These are phyloP conservation scores for Beauveria caledonica DNA, from an alignment of 2,329 filamentous ascomycete species.

Conservation along the genomic window DNA sequence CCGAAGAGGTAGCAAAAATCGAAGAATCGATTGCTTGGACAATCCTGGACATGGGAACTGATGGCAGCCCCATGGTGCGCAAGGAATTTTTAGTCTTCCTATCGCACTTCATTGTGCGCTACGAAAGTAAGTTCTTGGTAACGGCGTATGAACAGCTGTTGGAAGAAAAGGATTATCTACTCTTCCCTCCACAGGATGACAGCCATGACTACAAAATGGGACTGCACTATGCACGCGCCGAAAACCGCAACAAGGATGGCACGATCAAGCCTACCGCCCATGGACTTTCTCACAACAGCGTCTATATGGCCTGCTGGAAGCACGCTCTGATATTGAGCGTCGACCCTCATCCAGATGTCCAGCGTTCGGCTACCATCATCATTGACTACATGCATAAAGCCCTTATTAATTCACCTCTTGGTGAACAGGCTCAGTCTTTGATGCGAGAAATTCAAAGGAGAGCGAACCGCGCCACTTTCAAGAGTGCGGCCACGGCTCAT, in stretches of 20 bases:
- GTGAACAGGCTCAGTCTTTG: conserved; percentile 58
- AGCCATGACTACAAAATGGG: conserved; percentile 53
- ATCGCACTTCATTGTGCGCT: conserved; percentile 81
- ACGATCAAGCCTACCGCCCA: conserved; percentile 48
- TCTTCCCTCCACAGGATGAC: conserved; percentile 47
- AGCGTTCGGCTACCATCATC: conserved; percentile 74
- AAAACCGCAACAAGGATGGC: conserved; percentile 48
- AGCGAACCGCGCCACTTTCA: conserved; percentile 38
- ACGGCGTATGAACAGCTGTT: conserved; percentile 83
- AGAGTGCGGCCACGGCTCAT: conserved; percentile 31
- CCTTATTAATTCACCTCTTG: conserved; percentile 69
- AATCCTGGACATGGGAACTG: conserved; percentile 82
- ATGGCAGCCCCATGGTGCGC: conserved; percentile 88
- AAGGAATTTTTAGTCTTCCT: conserved; percentile 92
- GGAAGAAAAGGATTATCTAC: conserved; percentile 68
- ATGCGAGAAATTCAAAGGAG: conserved; percentile 64
- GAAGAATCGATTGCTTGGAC: conserved; percentile 88
- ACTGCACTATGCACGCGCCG: conserved; percentile 50
- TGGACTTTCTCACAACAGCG: conserved; percentile 72
- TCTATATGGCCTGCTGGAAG: conserved; percentile 92
- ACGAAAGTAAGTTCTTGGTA: conserved; percentile 87
- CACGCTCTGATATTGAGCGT: conserved; percentile 84
- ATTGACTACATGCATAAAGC: conserved; percentile 77
- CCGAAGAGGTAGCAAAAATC: conserved; percentile 80
- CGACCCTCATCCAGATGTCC: conserved; percentile 89